Evolutionary conservation across 2,329 filamentous ascomycete genomes (phyloP).

Genomic region (Zopfia rhizophila): DNA sequence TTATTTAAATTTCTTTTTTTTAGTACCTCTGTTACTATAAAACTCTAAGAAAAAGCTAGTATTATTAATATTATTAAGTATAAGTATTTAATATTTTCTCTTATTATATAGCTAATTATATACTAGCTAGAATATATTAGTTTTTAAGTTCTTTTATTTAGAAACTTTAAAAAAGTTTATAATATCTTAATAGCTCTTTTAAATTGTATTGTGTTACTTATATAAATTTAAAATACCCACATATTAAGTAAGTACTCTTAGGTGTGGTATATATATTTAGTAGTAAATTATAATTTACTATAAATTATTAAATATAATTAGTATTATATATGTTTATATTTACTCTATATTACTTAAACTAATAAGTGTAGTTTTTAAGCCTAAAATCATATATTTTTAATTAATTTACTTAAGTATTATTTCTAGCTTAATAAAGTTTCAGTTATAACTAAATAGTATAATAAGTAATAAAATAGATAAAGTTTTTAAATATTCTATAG

Average conservation of each 20-base stretch:
- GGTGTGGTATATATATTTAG: slow-evolving; percentile 21
- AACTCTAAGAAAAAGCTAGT: too few relatives aligned
- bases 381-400: too few relatives aligned
- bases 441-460: too few relatives aligned
- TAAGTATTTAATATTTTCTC: slow-evolving; percentile 26
- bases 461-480: too few relatives aligned
- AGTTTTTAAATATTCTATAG: too few relatives aligned
- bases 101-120: slow-evolving; percentile 24
- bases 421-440: too few relatives aligned
- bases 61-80: slow-evolving; percentile 33
- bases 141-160: slow-evolving; percentile 19
- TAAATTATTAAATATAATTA: too few relatives aligned
- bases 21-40: slow-evolving; percentile 30
- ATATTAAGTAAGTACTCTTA: slow-evolving; percentile 14
- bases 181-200: slow-evolving; percentile 24
- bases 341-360: too few relatives aligned
- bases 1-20: too few relatives aligned
- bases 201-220: slow-evolving; percentile 24
- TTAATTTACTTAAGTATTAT: too few relatives aligned
- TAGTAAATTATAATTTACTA: slow-evolving; percentile 26
- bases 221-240: slow-evolving; percentile 25
- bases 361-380: too few relatives aligned
- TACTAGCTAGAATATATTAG: slow-evolving; percentile 25
- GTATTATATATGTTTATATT: too few relatives aligned
- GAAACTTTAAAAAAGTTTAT: slow-evolving; percentile 21